phyloP scores from a whole-genome alignment of 225 moss, liverwort and hornwort genomes.

The Ulota crispa region DNA sequence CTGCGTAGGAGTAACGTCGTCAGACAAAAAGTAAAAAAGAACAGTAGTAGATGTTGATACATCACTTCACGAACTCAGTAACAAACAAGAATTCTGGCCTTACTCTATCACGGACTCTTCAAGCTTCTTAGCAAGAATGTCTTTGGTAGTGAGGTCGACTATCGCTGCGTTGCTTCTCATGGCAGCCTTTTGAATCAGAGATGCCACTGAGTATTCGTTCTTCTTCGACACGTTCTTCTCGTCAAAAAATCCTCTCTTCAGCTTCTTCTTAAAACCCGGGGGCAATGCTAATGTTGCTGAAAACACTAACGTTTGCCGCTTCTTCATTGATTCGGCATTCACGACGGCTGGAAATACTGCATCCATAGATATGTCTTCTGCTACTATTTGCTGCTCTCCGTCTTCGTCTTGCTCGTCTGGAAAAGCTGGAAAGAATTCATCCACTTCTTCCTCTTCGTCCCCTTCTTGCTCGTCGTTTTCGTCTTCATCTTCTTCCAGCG shows the following conservation, averaged over 20 bases:
- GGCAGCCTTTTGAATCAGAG: conserved; percentile 78
- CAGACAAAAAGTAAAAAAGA: neutral
- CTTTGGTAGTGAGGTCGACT: conserved; percentile 76
- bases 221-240: conserved; percentile 51
- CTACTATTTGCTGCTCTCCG: conserved; percentile 33
- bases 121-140: conserved; percentile 82
- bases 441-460: conserved; percentile 16
- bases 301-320: conserved; percentile 88
- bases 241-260: conserved; percentile 60
- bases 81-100: neutral
- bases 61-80: conserved; percentile 3
- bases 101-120: conserved; percentile 86
- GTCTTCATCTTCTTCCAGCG: conserved; percentile 13
- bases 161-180: conserved; percentile 74
- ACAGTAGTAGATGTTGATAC: neutral
- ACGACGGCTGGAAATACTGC: conserved; percentile 29
- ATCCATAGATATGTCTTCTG: conserved; percentile 48
- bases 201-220: conserved; percentile 81
- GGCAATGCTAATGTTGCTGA: conserved; percentile 92
- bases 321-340: conserved; percentile 48
- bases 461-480: conserved; percentile 1
- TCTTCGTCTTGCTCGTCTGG: conserved; percentile 30
- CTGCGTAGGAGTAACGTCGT: conserved; percentile 34
- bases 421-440: conserved; percentile 27
- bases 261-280: conserved; percentile 75